Conservation (phyloP, 2,329 filamentous ascomycete species). For the Fusarium liriodendri region DNA sequence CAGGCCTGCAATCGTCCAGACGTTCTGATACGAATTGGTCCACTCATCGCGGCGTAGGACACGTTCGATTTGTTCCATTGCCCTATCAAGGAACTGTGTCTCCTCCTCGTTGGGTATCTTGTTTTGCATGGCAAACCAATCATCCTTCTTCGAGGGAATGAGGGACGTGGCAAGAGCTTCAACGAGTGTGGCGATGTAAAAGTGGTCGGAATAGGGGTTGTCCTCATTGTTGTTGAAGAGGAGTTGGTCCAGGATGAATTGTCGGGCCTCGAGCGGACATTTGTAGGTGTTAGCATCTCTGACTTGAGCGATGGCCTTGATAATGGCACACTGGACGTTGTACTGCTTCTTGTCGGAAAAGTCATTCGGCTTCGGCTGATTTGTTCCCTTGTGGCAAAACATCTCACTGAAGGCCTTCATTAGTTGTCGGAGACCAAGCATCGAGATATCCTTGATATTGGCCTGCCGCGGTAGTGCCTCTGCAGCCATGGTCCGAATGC, state of each 20-base stretch:
- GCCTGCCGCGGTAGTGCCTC: slow-evolving; percentile 82
- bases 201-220: slow-evolving; percentile 89
- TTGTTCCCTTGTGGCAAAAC: slow-evolving; percentile 83
- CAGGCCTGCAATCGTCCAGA: slow-evolving; percentile 71
- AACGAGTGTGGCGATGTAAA: slow-evolving; percentile 87
- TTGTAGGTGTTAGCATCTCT: slow-evolving; percentile 76
- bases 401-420: slow-evolving; percentile 88
- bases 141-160: slow-evolving; percentile 60
- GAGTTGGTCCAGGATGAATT: slow-evolving; percentile 88
- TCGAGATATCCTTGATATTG: slow-evolving; percentile 71
- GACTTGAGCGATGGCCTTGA: slow-evolving; percentile 81
- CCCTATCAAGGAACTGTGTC: slow-evolving; percentile 62
- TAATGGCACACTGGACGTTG: slow-evolving; percentile 84
- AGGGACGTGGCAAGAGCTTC: slow-evolving; percentile 69
- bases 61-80: slow-evolving; percentile 73
- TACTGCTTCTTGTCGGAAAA: slow-evolving; percentile 90
- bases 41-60: slow-evolving; percentile 77
- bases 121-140: slow-evolving; percentile 58
- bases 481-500: slow-evolving; percentile 88
- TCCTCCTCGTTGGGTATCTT: slow-evolving; percentile 59
- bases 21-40: slow-evolving; percentile 75
- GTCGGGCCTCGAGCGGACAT: slow-evolving; percentile 82
- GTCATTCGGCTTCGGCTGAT: slow-evolving; percentile 88
- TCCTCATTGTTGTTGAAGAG: slow-evolving; percentile 95
- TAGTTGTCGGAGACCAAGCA: slow-evolving; percentile 86